Conservation (phyloP, 2,329 filamentous ascomycete species). For the Dactylellina haptotyla region DNA sequence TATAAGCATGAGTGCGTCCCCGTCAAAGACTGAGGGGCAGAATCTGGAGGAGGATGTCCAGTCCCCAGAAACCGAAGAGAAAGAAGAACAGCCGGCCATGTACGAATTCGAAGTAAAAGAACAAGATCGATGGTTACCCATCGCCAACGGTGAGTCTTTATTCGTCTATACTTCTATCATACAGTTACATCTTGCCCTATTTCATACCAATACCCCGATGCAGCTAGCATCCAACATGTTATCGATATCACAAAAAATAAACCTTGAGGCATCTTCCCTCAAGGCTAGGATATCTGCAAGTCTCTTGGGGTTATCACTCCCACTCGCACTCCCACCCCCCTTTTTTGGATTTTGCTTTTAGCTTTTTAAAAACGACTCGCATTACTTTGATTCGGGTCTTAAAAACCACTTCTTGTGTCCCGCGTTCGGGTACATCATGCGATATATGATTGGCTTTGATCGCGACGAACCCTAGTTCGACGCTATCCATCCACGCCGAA, state of each 20-base stretch:
- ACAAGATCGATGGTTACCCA: slow-evolving; percentile 98
- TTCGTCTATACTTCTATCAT: slow-evolving; percentile 40
- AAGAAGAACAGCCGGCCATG: slow-evolving; percentile 70
- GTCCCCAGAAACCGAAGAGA: slow-evolving; percentile 92
- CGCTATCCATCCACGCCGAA: slow-evolving; percentile 53
- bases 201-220: slow-evolving; percentile 15
- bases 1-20: slow-evolving; percentile 64
- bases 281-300: slow-evolving; percentile 34
- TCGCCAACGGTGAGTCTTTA: slow-evolving; percentile 94
- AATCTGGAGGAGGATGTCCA: slow-evolving; percentile 91
- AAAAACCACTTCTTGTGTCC: slow-evolving; percentile 34
- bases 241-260: slow-evolving; percentile 23
- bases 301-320: slow-evolving; percentile 31
- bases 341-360: slow-evolving; percentile 12
- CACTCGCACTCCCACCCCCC: slow-evolving; percentile 11
- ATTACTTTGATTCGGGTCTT: slow-evolving; percentile 27
- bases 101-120: slow-evolving; percentile 98
- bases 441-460: slow-evolving; percentile 54
- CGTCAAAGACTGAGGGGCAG: slow-evolving; percentile 70
- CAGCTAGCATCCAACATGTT: slow-evolving; percentile 57
- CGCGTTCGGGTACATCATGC: slow-evolving; percentile 53
- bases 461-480: slow-evolving; percentile 52
- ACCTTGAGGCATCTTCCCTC: slow-evolving; percentile 20
- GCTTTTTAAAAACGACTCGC: slow-evolving; percentile 46
- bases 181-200: slow-evolving; percentile 58